Base-by-base conservation (phyloP, 768 basidiomycete species). In the Agaricus sinodeliciosus region DNA sequence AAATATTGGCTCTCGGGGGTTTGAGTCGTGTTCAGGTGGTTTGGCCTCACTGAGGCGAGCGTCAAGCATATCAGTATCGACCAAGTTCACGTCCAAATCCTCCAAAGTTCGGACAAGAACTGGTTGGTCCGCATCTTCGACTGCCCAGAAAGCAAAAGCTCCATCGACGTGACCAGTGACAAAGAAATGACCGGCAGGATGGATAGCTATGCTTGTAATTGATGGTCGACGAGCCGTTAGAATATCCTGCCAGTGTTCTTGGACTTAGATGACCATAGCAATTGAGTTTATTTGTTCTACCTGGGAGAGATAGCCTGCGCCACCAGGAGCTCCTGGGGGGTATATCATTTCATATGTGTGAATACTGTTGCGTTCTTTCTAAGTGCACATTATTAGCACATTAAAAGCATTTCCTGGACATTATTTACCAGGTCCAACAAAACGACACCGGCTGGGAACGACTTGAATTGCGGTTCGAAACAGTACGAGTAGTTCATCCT, bases 131-230 rank as follows among this genome's bases (percentile, higher is more conserved):
- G 86, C 78, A 57, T 94, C 90, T 42, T 87, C 83, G 2, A 84
- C 69, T 0, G 87, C 83, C 85, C 90, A 93, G 63, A 94, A 89
- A 4, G 85, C 80, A 28, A 95, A 76, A 47, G 80, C 84, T 7
- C 93, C 91, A 64, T 95, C 93, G 15, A 80, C 73, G 62, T 94
- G 79, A 0, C 93, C 92, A 11, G 81, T 84, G 18, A 80, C 88
- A 55, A 95, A 85, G 55, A 90, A 74, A 55, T 90, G 83, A 0
- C 72, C 86, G 34, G 84, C 71, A 4, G 90, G 89, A 63, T 93
- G 83, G 57, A 92, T 72, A 3, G 85, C 73, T 3, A 93, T 57
- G 26, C 81, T 78, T 0, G 86, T 90, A 6, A 88, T 86, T n/a
- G 74, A 69, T 1, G 84, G 80, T 37, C 78, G 73, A 0, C 91